Conservation (phyloP, 495 filamentous ascomycete genomes). For the Xeromyces bisporus region DNA sequence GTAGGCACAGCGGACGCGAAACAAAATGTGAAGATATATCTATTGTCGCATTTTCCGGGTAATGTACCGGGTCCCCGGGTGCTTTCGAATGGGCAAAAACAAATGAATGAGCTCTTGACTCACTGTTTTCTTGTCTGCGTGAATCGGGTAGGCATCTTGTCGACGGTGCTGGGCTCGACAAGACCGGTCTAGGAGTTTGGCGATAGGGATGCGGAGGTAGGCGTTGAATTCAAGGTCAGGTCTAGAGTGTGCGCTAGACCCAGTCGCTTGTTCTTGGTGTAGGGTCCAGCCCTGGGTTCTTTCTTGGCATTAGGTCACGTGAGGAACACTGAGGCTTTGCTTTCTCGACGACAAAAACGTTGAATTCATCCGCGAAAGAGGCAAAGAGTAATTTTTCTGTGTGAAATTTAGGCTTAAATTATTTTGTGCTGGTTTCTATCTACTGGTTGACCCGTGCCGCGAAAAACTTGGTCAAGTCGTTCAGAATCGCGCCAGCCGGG, state of each 20-base stretch:
- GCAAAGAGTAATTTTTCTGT: too few relatives aligned
- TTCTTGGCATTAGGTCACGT: background rate
- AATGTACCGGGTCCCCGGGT: too few relatives aligned
- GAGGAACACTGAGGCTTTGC: background rate
- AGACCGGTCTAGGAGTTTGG: constrained; percentile 26
- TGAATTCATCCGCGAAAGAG: too few relatives aligned
- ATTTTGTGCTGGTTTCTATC: too few relatives aligned
- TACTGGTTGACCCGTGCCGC: constrained; percentile 3
- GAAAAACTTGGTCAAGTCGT: constrained; percentile 24
- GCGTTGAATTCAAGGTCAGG: constrained; percentile 27
- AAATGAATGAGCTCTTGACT: constrained; percentile 20
- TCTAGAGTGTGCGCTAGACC: constrained; percentile 28
- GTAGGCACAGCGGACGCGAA: too few relatives aligned
- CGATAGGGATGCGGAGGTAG: constrained; percentile 26
- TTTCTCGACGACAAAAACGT: too few relatives aligned
- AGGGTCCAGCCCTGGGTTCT: background rate
- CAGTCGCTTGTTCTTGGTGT: constrained; percentile 19
- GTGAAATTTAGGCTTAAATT: too few relatives aligned
- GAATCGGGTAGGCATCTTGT: constrained; percentile 67
- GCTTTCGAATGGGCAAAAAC: constrained; percentile 5
- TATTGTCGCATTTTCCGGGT: too few relatives aligned
- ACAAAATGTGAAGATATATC: too few relatives aligned
- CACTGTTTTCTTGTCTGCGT: constrained; percentile 75
- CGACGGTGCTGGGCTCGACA: constrained; percentile 28
- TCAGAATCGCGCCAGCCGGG: constrained; percentile 14